These are phyloP conservation scores for Paramecium sonneborni DNA, from an alignment of 73 alveolate genomes.

Conservation along the genomic window DNA sequence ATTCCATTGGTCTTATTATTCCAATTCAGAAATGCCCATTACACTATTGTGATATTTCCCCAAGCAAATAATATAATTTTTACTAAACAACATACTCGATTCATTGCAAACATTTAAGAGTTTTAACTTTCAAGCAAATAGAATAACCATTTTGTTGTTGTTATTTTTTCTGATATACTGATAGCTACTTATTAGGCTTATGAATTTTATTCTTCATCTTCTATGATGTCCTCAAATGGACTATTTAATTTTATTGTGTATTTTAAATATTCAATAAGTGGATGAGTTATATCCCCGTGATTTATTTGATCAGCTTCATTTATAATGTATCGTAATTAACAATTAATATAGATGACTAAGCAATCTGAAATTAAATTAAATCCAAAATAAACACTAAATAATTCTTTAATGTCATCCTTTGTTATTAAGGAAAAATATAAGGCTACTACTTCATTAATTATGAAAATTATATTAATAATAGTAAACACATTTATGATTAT, in stretches of 20 bases:
- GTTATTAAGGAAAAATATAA: not conserved
- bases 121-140: not conserved
- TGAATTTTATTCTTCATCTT: not conserved
- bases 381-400: not conserved
- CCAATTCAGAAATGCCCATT: not conserved
- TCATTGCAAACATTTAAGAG: not conserved
- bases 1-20: not conserved
- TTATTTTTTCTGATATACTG: not conserved
- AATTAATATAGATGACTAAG: not conserved
- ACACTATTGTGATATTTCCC: conserved; percentile 11
- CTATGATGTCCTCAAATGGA: conserved; percentile 8
- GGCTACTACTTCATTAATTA: not conserved
- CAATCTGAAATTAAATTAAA: conserved; percentile 7
- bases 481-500: not conserved
- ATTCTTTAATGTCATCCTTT: not conserved
- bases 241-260: conserved; percentile 26
- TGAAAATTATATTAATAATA: not conserved
- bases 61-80: not conserved
- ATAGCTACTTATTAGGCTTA: conserved; percentile 36
- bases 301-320: conserved; percentile 16
- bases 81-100: not conserved
- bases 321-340: not conserved
- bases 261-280: conserved; percentile 28
- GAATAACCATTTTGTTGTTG: not conserved
- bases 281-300: conserved; percentile 12